Evolutionary conservation across 163 green algal genomes (phyloP).

Genomic region (Chlamydomonas reinhardtii): DNA sequence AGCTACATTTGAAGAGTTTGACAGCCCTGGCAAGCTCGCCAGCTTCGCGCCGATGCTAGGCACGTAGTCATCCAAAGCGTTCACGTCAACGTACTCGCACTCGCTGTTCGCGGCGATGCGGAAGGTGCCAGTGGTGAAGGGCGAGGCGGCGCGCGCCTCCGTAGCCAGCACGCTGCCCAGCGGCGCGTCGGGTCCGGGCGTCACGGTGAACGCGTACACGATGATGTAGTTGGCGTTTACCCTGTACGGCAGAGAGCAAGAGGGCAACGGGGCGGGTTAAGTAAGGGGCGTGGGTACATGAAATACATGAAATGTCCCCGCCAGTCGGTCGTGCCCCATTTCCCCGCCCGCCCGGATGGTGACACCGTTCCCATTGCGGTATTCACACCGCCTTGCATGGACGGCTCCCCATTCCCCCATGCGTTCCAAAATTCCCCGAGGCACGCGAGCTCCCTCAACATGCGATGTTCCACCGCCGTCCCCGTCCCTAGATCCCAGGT

Average conservation of each 20-base stretch:
- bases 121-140: background rate
- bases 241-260: background rate
- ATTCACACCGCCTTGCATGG: too few relatives aligned
- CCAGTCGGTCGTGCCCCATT: too few relatives aligned
- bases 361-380: too few relatives aligned
- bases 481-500: too few relatives aligned
- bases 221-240: background rate
- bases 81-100: background rate
- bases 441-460: too few relatives aligned
- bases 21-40: background rate
- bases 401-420: too few relatives aligned
- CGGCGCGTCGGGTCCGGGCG: background rate
- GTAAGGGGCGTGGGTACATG: too few relatives aligned
- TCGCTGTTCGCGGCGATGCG: background rate
- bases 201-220: background rate
- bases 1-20: too few relatives aligned
- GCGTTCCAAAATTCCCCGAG: too few relatives aligned
- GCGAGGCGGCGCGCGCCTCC: background rate
- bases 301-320: too few relatives aligned
- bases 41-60: background rate
- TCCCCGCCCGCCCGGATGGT: too few relatives aligned
- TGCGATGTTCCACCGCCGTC: too few relatives aligned
- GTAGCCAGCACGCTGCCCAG: background rate
- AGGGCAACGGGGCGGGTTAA: background rate
- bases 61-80: background rate